phyloP scores from a whole-genome alignment of 495 filamentous ascomycete genomes.

The Annulohypoxylon maeteangense region DNA sequence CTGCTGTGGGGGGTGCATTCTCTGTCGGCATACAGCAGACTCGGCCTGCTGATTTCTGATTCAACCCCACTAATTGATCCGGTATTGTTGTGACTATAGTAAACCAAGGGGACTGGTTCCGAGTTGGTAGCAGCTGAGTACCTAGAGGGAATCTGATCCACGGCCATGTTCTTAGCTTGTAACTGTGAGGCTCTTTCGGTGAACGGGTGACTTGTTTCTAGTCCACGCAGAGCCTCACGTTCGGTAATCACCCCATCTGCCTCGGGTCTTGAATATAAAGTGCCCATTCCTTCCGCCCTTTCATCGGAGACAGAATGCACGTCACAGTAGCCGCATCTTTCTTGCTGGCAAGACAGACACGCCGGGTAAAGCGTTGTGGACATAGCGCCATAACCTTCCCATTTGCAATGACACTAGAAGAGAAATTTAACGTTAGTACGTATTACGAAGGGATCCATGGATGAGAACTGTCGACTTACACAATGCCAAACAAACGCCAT shows the following conservation, averaged over 20 bases:
- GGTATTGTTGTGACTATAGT: background rate
- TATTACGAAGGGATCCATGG: background rate
- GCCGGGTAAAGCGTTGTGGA: background rate
- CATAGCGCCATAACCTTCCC: background rate
- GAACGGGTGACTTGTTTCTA: background rate
- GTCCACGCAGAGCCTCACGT: background rate
- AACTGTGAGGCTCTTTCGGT: slow-evolving; percentile 17
- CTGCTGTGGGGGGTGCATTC: slow-evolving; percentile 21
- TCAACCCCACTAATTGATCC: background rate
- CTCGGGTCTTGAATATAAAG: slow-evolving; percentile 5
- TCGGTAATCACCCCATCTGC: background rate
- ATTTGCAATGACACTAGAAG: slow-evolving; percentile 16
- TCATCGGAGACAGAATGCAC: background rate
- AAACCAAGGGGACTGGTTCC: background rate
- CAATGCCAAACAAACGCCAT: slow-evolving; percentile 12
- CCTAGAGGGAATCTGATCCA: background rate
- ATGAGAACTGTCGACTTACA: slow-evolving; percentile 28
- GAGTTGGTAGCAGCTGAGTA: background rate
- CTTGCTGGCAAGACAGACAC: slow-evolving; percentile 5
- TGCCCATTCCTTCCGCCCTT: background rate
- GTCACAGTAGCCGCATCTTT: background rate
- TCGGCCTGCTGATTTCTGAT: background rate
- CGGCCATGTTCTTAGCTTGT: background rate
- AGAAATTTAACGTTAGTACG: too few species aligned
- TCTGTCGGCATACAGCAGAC: background rate